Percentiles rank a stretch among this genome's conserved stretches.
These are phyloP conservation scores for Fusarium acutatum DNA, from an alignment of 2,329 filamentous ascomycete species.

Conservation along the genomic window DNA sequence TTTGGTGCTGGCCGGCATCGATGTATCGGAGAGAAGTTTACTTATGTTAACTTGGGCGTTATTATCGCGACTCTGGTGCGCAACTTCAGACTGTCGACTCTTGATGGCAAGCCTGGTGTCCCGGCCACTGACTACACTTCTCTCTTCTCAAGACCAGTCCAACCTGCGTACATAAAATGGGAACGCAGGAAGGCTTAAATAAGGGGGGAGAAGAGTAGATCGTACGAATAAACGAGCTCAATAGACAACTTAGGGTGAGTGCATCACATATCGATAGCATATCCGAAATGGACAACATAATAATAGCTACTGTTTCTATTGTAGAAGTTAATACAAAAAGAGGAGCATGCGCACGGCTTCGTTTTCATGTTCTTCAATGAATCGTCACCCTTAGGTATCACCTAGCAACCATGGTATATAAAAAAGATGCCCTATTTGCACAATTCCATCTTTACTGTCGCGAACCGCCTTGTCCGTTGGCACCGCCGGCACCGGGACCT, in stretches of 20 bases:
- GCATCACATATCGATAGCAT: not conserved
- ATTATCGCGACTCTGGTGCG: slow-evolving; percentile 71
- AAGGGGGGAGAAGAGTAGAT: not conserved
- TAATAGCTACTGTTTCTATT: slow-evolving; percentile 34
- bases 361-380: slow-evolving; percentile 34
- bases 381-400: slow-evolving; percentile 21
- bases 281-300: not conserved
- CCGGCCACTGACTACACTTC: slow-evolving; percentile 72
- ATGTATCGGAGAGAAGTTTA: slow-evolving; percentile 81
- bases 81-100: slow-evolving; percentile 66
- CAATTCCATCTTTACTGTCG: slow-evolving; percentile 31
- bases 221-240: not conserved
- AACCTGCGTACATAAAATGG: slow-evolving; percentile 48
- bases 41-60: slow-evolving; percentile 72
- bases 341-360: slow-evolving; percentile 13
- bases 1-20: slow-evolving; percentile 78
- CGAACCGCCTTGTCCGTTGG: slow-evolving; percentile 36
- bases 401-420: slow-evolving; percentile 36
- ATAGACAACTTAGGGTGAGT: not conserved
- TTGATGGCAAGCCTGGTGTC: slow-evolving; percentile 63
- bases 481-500: slow-evolving; percentile 15
- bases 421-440: slow-evolving; percentile 25
- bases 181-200: slow-evolving; percentile 34
- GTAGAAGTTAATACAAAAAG: slow-evolving; percentile 18
- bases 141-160: slow-evolving; percentile 49